Percentiles rank a stretch among this genome's conserved stretches.
Conservation (phyloP, 108 stramenopile genomes). For the Cylindrotheca closterium region DNA sequence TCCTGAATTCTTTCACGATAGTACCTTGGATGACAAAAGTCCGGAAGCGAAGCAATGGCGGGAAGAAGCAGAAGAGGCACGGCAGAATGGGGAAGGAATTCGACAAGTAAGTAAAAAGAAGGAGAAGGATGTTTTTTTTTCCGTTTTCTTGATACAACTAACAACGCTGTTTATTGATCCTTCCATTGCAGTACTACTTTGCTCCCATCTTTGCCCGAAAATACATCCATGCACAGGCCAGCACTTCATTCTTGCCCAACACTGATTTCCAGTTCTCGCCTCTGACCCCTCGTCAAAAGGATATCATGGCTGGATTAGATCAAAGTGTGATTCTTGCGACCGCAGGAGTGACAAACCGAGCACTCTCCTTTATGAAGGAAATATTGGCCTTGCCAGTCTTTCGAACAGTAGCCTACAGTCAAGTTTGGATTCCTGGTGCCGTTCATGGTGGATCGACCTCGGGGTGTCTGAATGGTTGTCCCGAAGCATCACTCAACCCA, state of each 20-base stretch:
- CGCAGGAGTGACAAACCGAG: slow-evolving; percentile 78
- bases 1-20: slow-evolving; percentile 72
- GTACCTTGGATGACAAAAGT: slow-evolving; percentile 26
- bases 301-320: slow-evolving; percentile 42
- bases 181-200: slow-evolving; percentile 13
- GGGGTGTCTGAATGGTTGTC: slow-evolving; percentile 71
- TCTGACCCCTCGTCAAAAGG: slow-evolving; percentile 21
- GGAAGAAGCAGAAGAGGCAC: slow-evolving; percentile 29
- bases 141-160: too few species aligned
- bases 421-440: slow-evolving; percentile 87
- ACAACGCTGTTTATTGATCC: too few species aligned
- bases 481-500: slow-evolving; percentile 74
- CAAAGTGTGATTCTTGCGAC: slow-evolving; percentile 53
- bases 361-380: slow-evolving; percentile 84
- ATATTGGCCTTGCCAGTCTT: slow-evolving; percentile 75
- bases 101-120: slow-evolving; percentile 49
- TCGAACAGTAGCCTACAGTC: slow-evolving; percentile 77
- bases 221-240: slow-evolving; percentile 56
- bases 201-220: slow-evolving; percentile 65
- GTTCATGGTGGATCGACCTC: slow-evolving; percentile 72
- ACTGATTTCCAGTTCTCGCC: slow-evolving; percentile 19
- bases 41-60: slow-evolving; percentile 15
- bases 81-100: slow-evolving; percentile 75
- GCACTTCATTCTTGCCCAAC: slow-evolving; percentile 33
- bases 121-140: too few species aligned